phyloP scores from a whole-genome alignment of 1,139 yeast genomes.

The Geotrichum candidum region DNA sequence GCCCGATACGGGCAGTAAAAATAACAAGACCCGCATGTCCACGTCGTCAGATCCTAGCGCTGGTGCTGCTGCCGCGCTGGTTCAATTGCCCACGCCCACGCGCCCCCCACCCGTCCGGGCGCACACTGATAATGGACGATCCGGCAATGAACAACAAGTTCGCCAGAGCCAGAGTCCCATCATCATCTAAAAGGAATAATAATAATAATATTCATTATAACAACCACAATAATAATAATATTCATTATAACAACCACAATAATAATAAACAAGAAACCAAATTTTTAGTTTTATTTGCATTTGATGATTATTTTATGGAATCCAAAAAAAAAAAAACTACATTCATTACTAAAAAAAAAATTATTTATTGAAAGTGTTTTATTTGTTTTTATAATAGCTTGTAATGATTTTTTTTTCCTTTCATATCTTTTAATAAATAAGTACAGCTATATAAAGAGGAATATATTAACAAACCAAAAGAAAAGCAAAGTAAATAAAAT shows the following conservation, averaged over 20 bases:
- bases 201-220: no score
- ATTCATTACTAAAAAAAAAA: no score
- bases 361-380: no score
- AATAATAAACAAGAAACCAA: no score
- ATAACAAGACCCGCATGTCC: not conserved
- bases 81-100: not conserved
- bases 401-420: not conserved
- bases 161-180: constrained; percentile 74
- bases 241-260: no score
- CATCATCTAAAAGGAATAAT: constrained; percentile 55
- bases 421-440: no score
- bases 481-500: no score
- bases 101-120: constrained; percentile 5
- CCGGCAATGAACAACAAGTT: not conserved
- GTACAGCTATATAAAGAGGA: not conserved
- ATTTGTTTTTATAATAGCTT: not conserved
- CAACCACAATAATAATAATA: no score
- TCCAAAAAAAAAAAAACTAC: no score
- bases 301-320: not conserved
- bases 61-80: not conserved
- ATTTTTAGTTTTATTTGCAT: constrained; percentile 60
- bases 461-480: no score
- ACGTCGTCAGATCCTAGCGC: constrained; percentile 5
- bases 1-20: not conserved
- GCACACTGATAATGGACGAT: constrained; percentile 6